A percentile compares a stretch with the other conserved stretches of the same genome.
Conservation (phyloP, 2,329 filamentous ascomycete genomes). For the Aspergillus novoparasiticus region DNA sequence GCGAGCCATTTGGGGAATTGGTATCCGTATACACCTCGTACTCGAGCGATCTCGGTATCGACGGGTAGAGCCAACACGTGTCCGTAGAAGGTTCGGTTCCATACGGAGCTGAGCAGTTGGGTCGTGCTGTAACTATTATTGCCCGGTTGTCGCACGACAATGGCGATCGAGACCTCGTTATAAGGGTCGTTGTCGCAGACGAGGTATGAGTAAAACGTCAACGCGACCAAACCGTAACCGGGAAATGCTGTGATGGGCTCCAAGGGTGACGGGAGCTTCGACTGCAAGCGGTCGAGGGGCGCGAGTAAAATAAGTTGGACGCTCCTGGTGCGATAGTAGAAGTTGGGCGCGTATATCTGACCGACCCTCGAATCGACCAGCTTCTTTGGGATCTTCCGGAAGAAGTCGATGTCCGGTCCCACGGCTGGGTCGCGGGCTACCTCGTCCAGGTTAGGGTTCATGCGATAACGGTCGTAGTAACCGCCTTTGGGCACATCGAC, state of each 20-base stretch:
- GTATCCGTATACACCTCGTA: constrained; percentile 4
- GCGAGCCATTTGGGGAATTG: constrained; percentile 5
- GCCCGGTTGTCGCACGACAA: background rate
- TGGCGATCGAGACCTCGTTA: background rate
- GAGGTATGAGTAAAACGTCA: background rate
- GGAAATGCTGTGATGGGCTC: background rate
- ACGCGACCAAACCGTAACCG: background rate
- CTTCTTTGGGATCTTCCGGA: background rate
- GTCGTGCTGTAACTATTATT: background rate
- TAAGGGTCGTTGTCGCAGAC: background rate
- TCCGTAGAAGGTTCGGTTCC: constrained; percentile 2
- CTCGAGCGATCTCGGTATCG: constrained; percentile 2
- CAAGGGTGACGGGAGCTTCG: background rate
- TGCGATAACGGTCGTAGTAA: background rate
- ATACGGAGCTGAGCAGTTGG: background rate
- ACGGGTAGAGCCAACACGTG: constrained; percentile 3
- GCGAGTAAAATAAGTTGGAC: background rate
- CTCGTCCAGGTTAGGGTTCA: background rate
- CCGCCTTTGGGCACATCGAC: background rate
- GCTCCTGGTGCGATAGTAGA: background rate
- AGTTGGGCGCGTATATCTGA: background rate
- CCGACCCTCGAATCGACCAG: background rate
- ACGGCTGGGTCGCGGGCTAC: background rate
- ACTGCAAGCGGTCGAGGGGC: background rate
- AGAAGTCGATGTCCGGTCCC: background rate